Evolutionary conservation across 768 basidiomycete genomes (phyloP), one percentile per base, ranked within the genome.

Genomic region (Trametopsis cervina): DNA sequence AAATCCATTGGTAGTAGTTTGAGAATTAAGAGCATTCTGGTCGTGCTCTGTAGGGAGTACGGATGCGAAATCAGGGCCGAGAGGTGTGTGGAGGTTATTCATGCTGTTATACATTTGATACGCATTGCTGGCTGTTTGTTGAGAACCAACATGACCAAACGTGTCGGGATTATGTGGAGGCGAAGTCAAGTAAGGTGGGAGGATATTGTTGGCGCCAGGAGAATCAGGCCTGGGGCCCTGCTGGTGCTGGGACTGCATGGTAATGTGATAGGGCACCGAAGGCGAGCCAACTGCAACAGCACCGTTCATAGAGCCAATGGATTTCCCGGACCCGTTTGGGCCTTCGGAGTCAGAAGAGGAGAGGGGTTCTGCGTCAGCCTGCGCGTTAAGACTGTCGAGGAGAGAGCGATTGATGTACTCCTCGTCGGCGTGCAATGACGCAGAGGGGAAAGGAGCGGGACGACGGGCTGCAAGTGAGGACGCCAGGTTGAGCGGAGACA

Each of bases 341-440:
- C 75, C 66, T 62, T 79, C 72, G 47, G 75, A 71, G 66, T 79
- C 78, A 53, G 75, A 67, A 11, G 75, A 70, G 27, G 66, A 73
- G 47, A 73, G 62, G 40, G 83, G 85, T 64, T 89, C 86, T 47
- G 85, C 76, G 76, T 89, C 87, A 43, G 83, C 86, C 66, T 87
- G 81, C 46, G 82, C 85, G 76, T 90, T 81, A 61, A 91, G 76
- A 36, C 82, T 85, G 66, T 86, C 88, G 56, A 90, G 69, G 50
- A 90, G 76, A 46, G 87, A 89, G 64, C 83, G 82, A 72, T 89
- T 90, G 63, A 90, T 88, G 60, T 82, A 81, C 67, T 85, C 87
- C 77, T 90, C 88, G 78, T 81, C 83, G 40, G 60, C 54, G 24
- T 60, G 51, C 42, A 56, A 58, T 26, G 63, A 45, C 38, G 53